Base-by-base conservation (phyloP, 1,284 basidiomycete species). In the Somion occarium region DNA sequence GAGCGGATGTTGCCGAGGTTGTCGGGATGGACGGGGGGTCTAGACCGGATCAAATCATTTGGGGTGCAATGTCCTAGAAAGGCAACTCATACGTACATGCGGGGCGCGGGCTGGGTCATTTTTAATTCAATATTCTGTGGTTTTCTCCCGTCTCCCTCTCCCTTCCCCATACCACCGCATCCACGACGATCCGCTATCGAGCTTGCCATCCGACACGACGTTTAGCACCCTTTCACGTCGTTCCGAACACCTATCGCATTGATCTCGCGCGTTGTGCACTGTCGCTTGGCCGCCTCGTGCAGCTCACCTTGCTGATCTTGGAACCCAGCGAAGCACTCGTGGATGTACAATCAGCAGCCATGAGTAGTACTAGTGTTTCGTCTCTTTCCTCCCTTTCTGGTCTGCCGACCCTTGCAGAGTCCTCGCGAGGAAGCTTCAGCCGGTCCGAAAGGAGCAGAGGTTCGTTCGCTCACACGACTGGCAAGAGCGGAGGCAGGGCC, bases 271-370 rank as follows among this genome's bases (percentile, higher is more conserved):
- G 24, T 39, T n/a, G 24, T 18, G 34, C 23, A 18, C 38, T 23
- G 26, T 44, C 39, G 12, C 46, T 50, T 44, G 37, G 9, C 45
- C 37, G 51, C 61, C 62, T 60, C 64, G 63, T 63, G 62, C 52
- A 42, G 46, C 38, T 51, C 50, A 42, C 55, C 54, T 56, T 15
- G 55, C 48, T 59, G 53, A 46, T 56, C 52, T 58, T 57, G 50
- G 39, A 61, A 59, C 61, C 58, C 64, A 61, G 64, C 63, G 64
- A 62, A 62, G 54, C 59, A 56, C 58, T 24, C 9, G 25, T 34
- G 45, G 4, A 48, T 42, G 34, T 39, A 30, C 56, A 57, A 60
- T 57, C 54, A 50, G 57, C 55, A 58, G 60, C 56, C 45, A 65
- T 65, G 64, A 57, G 52, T 52, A 61, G 56, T n/a, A n/a, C n/a